A percentile compares a stretch with the other conserved stretches of the same genome.
Evolutionary conservation across 345 rosid genomes (phyloP).

Genomic region (Eucalyptus virginea): DNA sequence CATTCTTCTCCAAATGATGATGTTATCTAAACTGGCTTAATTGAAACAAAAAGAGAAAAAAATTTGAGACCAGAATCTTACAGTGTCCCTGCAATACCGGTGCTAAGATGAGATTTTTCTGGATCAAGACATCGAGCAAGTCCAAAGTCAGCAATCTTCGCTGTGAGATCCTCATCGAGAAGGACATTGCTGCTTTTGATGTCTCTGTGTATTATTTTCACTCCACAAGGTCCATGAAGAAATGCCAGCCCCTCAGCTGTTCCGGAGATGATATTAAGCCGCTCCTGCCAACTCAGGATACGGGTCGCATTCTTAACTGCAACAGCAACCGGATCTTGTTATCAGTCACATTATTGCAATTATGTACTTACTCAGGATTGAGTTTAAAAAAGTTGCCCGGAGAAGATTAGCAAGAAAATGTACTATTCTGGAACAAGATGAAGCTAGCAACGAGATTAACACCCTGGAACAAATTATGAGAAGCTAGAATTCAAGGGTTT

Average conservation of each 20-base stretch:
- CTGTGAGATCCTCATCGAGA: neutral
- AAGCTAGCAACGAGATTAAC: neutral
- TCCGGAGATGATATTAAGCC: neutral
- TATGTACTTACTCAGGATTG: neutral
- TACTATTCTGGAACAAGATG: neutral
- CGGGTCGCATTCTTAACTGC: neutral
- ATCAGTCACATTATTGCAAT: neutral
- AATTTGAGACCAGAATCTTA: neutral
- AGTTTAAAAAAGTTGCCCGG: neutral
- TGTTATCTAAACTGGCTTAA: neutral
- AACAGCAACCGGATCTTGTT: neutral
- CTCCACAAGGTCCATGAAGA: slow-evolving; percentile 1
- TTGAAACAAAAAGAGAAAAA: neutral
- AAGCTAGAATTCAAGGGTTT: neutral
- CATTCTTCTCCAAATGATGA: neutral
- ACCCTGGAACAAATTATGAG: neutral
- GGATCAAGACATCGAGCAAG: slow-evolving; percentile 2
- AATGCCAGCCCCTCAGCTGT: slow-evolving; percentile 4
- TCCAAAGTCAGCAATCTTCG: slow-evolving; percentile 7
- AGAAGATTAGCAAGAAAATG: neutral
- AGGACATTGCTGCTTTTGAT: slow-evolving; percentile 7
- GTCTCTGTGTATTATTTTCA: slow-evolving; percentile 6
- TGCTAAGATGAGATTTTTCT: slow-evolving; percentile 3
- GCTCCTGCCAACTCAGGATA: neutral
- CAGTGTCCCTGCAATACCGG: slow-evolving; percentile 10